Evolutionary conservation across 1,284 basidiomycete genomes (phyloP).

Genomic region (Gastroboletus turbinatus): DNA sequence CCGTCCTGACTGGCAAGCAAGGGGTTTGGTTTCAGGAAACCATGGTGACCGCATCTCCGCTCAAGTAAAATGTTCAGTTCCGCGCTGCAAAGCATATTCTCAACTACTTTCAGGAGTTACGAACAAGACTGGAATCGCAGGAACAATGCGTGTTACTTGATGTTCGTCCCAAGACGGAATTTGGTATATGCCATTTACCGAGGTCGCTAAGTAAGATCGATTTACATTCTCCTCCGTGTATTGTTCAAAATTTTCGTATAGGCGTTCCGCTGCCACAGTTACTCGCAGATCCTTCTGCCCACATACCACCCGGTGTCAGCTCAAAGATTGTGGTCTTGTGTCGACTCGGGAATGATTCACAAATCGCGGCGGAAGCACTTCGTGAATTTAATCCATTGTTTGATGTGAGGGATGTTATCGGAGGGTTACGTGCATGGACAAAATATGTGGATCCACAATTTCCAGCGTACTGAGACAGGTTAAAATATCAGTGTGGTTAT

Average conservation of each 20-base stretch:
- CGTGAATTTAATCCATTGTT: slow-evolving; percentile 34
- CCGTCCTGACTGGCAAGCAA: slow-evolving; percentile 59
- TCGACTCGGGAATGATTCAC: slow-evolving; percentile 91
- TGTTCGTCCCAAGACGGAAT: slow-evolving; percentile 82
- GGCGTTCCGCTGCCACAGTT: slow-evolving; percentile 69
- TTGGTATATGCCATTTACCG: slow-evolving; percentile 82
- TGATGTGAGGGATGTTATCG: slow-evolving; percentile 71
- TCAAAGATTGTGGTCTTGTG: slow-evolving; percentile 66
- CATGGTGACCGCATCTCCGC: slow-evolving; percentile 46
- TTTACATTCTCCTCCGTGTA: background rate
- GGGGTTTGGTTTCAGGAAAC: slow-evolving; percentile 45
- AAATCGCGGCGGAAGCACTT: slow-evolving; percentile 76
- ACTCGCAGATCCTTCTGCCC: slow-evolving; percentile 52
- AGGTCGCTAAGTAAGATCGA: slow-evolving; percentile 68
- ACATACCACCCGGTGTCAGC: slow-evolving; percentile 32
- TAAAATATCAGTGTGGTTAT: background rate
- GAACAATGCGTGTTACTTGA: slow-evolving; percentile 63
- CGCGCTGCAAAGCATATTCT: background rate
- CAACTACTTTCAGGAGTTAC: slow-evolving; percentile 13
- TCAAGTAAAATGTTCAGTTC: slow-evolving; percentile 38
- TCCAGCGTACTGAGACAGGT: slow-evolving; percentile 68
- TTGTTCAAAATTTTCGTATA: slow-evolving; percentile 29
- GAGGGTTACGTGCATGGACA: slow-evolving; percentile 80
- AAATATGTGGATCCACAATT: slow-evolving; percentile 69
- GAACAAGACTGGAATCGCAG: slow-evolving; percentile 44